phyloP scores from a whole-genome alignment of 192 early-diverging fungal genomes.

The Phycomyces blakesleeanus region DNA sequence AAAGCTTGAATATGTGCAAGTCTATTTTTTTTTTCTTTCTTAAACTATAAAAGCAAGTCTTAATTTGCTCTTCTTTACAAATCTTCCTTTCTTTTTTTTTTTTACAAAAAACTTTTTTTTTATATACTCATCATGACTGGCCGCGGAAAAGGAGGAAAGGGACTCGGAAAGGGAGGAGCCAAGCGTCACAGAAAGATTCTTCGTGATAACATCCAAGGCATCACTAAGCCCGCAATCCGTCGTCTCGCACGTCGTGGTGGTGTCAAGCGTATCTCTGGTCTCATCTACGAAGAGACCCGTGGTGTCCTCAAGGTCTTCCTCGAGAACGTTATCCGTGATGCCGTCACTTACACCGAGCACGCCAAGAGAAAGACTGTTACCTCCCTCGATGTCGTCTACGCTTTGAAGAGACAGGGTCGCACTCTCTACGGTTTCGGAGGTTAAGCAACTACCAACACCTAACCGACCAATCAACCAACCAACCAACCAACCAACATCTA shows the following conservation, averaged over 20 bases:
- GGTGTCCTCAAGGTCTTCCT: constrained; percentile 96
- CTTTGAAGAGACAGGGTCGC: constrained; percentile 96
- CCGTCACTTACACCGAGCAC: constrained; percentile 98
- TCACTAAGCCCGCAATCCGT: constrained; percentile 67
- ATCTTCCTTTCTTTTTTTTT: not conserved
- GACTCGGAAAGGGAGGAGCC: constrained; percentile 98
- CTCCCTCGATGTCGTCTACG: constrained; percentile 98
- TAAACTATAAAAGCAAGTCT: not conserved
- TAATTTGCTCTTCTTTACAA: not conserved
- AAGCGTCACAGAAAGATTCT: constrained; percentile 99
- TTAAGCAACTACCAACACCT: constrained; percentile 28
- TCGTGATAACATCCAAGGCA: constrained; percentile 88
- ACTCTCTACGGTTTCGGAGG: constrained; percentile 80
- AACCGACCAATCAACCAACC: too few species aligned
- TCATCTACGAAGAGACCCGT: constrained; percentile 97
- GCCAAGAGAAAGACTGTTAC: constrained; percentile 99
- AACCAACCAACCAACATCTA: too few species aligned
- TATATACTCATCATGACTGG: constrained; percentile 67
- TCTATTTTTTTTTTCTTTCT: too few species aligned
- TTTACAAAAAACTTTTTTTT: not conserved
- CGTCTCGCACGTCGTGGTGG: constrained; percentile 99
- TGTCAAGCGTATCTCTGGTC: constrained; percentile 99
- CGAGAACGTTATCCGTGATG: constrained; percentile 97
- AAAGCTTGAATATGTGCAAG: too few species aligned
- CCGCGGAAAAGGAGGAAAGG: constrained; percentile 99